Conservation (phyloP, 257 asterid genomes). For the Lavandula angustifolia region DNA sequence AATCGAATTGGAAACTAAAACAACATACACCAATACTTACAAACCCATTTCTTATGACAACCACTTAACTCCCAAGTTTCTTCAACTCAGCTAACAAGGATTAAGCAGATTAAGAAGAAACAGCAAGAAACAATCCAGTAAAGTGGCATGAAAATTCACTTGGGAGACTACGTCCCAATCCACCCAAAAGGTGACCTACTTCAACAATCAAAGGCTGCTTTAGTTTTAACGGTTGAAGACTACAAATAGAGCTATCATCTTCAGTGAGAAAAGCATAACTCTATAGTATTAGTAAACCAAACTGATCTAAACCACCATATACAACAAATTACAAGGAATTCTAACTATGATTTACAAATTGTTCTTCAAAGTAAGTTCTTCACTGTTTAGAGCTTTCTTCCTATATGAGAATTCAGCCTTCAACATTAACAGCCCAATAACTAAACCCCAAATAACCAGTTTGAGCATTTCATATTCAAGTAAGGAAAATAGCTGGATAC, state of each 20-base stretch:
- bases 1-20: too few relatives aligned
- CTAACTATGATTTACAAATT: neutral
- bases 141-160: too few relatives aligned
- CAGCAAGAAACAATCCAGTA: too few relatives aligned
- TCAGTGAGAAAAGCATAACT: neutral
- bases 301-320: conserved; percentile 7
- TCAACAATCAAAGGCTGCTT: too few relatives aligned
- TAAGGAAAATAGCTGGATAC: neutral
- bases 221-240: conserved; percentile 8
- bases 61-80: too few relatives aligned
- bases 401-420: neutral
- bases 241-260: neutral
- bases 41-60: too few relatives aligned
- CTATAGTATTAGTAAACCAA: neutral
- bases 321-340: neutral
- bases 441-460: neutral
- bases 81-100: too few relatives aligned
- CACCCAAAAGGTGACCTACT: too few relatives aligned
- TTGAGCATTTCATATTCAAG: neutral
- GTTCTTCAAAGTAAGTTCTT: neutral
- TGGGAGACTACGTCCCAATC: too few relatives aligned
- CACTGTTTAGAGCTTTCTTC: too few relatives aligned
- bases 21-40: too few relatives aligned
- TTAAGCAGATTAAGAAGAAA: too few relatives aligned
- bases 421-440: neutral